These are phyloP conservation scores for Agaricus blazei DNA, from an alignment of 768 basidiomycete genomes.

Conservation along the genomic window DNA sequence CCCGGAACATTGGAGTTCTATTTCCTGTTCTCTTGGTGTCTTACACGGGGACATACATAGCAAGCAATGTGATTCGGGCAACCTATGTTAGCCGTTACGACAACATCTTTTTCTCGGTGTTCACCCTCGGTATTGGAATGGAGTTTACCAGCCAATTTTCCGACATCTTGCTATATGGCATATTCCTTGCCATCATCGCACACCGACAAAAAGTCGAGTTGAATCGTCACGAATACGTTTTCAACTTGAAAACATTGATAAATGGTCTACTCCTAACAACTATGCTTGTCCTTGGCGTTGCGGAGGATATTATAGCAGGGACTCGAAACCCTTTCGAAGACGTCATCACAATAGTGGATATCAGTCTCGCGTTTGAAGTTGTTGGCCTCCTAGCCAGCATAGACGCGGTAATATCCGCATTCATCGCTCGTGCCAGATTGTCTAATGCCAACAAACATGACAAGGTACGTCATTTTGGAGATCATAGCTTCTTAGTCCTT, in stretches of 20 bases:
- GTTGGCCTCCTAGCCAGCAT: neutral
- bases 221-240: neutral
- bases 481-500: too few species aligned
- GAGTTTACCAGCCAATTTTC: neutral
- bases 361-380: neutral
- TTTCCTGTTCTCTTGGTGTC: neutral
- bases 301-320: neutral
- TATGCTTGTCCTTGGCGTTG: neutral
- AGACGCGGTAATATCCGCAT: neutral
- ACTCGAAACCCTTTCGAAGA: neutral
- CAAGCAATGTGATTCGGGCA: neutral
- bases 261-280: neutral
- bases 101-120: neutral
- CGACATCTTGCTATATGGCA: neutral
- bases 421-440: neutral
- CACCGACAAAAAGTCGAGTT: neutral
- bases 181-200: neutral
- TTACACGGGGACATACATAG: neutral
- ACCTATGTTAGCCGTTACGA: neutral
- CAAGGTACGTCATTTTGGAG: neutral
- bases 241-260: constrained; percentile 1
- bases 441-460: neutral
- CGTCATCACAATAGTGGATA: neutral
- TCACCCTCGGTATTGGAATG: neutral
- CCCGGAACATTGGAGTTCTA: neutral